phyloP scores from a whole-genome alignment of 1,139 yeast genomes.

The Debaryomyces sp. region DNA sequence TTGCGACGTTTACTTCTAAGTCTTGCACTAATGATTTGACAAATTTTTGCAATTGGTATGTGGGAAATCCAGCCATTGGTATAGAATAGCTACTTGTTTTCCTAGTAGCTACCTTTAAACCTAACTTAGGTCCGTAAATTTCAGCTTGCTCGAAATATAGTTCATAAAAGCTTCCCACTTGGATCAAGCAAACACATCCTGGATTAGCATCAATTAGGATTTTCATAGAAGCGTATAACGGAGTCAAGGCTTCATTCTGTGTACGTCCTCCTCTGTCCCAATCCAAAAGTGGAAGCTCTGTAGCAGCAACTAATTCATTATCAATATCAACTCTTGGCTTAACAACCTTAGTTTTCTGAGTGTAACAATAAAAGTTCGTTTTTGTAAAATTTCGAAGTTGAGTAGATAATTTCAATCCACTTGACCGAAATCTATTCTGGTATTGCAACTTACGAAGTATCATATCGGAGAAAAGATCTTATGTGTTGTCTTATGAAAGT shows the following conservation, averaged over 20 bases:
- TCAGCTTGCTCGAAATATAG: slow-evolving; percentile 87
- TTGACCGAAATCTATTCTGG: background rate
- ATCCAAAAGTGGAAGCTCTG: slow-evolving; percentile 11
- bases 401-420: background rate
- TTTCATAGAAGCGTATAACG: slow-evolving; percentile 39
- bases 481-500: background rate
- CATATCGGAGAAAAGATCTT: background rate
- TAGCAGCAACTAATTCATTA: background rate
- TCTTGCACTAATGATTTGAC: slow-evolving; percentile 74
- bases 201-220: slow-evolving; percentile 44
- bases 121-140: slow-evolving; percentile 68
- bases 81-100: slow-evolving; percentile 51
- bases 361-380: background rate
- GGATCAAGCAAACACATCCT: slow-evolving; percentile 78
- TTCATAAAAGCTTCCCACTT: slow-evolving; percentile 85
- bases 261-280: slow-evolving; percentile 51
- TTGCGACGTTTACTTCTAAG: slow-evolving; percentile 69
- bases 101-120: slow-evolving; percentile 50
- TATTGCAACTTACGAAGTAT: background rate
- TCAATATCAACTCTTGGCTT: background rate
- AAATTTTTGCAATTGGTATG: slow-evolving; percentile 68
- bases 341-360: background rate
- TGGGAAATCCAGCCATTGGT: slow-evolving; percentile 93
- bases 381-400: background rate
- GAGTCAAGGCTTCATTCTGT: slow-evolving; percentile 32